Evolutionary conservation across 331 rosid genomes (phyloP), one percentile per base, ranked within the genome.

Genomic region (Erythrophleum ivorense): DNA sequence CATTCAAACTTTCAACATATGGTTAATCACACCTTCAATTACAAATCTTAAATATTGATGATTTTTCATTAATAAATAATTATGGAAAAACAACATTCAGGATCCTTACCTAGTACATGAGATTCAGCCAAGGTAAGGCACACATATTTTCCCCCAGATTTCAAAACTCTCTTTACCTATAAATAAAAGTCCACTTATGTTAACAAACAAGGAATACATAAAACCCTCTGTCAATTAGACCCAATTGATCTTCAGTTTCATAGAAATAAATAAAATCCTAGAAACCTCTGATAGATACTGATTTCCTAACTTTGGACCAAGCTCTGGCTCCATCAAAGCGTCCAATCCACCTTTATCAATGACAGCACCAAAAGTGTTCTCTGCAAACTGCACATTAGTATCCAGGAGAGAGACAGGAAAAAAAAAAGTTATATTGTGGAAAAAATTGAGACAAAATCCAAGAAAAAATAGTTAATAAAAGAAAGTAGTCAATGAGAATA

Each of bases 291-390:
- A 85, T 34, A 95, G 86, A 84, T 91, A 95, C 83, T 86, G 91
- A 64, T 76, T 88, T 69, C 99, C 99, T 66, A 95, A 71, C 80
- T 86, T 89, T 16, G 97, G 81, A 19, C 99, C 99, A 75, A 81
- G 88, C 76, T 93, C 90, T 5, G 99, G 99, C 84, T 95, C 99
- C 99, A 93, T 95, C 55, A 95, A 83, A 77, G 99, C 99, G 83
- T 95, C 99, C 89, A 95, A 80, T 66, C 98, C 99, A 76, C 99
- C 99, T 88, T 95, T 95, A 77, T 95, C 99, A 79, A 95, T 71
- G 19, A 95, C 90, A 5, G 81, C 88, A 79, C 75, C 85, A 58
- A 93, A 93, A 18, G 79, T 81, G 29, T 82, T 92, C 19, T 91
- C 90, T 76, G 62, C 86, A 69, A 95, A 85, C 99, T 92, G 87